Evolutionary conservation across 225 moss, liverwort and hornwort species (phyloP).

Genomic region (Lunularia cruciata): DNA sequence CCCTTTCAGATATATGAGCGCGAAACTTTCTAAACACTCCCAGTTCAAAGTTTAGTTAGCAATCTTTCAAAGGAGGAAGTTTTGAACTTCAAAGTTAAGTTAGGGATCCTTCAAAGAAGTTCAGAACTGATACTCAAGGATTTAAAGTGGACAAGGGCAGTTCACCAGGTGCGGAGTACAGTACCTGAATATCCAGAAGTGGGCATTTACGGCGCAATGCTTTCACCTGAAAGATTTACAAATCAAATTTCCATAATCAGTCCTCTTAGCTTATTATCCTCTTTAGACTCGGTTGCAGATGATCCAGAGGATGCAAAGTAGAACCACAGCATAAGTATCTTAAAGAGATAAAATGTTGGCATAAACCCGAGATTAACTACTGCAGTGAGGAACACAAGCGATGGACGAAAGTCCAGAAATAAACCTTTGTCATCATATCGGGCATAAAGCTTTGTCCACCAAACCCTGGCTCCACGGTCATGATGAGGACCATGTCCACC

Average conservation of each 20-base stretch:
- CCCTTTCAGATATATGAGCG: too few species aligned
- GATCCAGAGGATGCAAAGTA: not conserved
- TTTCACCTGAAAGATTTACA: constrained; percentile 59
- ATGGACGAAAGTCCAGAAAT: not conserved
- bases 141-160: too few species aligned
- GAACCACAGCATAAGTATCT: not conserved
- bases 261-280: too few species aligned
- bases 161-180: too few species aligned
- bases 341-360: not conserved
- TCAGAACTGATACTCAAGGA: too few species aligned
- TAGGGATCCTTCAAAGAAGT: too few species aligned
- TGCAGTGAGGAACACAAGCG: not conserved
- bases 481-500: constrained; percentile 94
- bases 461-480: constrained; percentile 98
- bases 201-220: constrained; percentile 74
- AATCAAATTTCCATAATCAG: too few species aligned
- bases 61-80: not conserved
- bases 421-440: constrained; percentile 89
- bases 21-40: too few species aligned
- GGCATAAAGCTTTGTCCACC: constrained; percentile 97
- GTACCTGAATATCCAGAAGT: constrained; percentile 84
- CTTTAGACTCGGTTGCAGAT: too few species aligned
- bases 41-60: too few species aligned
- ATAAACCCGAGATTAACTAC: not conserved
- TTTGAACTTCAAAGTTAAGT: not conserved